Base-by-base conservation (phyloP, 2,329 filamentous ascomycete genomes). In the Penicillium italicum region DNA sequence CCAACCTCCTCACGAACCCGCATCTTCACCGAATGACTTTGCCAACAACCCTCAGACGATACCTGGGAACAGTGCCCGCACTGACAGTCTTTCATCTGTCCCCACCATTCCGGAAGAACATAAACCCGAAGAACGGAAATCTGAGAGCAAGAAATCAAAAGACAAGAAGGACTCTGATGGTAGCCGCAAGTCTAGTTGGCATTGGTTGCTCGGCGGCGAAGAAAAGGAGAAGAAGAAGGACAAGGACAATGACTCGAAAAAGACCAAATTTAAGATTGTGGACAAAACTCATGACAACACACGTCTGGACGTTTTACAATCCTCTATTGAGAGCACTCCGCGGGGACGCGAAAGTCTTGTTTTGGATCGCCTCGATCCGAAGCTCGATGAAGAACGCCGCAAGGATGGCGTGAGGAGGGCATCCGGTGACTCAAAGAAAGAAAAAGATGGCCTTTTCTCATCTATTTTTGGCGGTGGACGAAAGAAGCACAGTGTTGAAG, bases 371-470 rank as follows among this genome's bases (percentile, higher is more conserved):
- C 88, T 94, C 50, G 87, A 90, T 61, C 79, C 76, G 59, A 91
- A 88, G 68, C 76, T 94, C 8, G 85, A 91, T 55, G 76, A 79
- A 53, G 76, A 78, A 62, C 91, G 96, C 66, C 83, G 89, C 42
- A 93, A 88, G 74, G 95, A 94, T 62, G 87, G 84, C 64, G 82
- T 78, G 60, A 85, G 90, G 42, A 94, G 91, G 69, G 82, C 85
- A 5, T 81, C 82, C 0, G 77, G 79, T 31, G 81, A 86, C 20
- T 71, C 76, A 11, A 96, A 93, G 76, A 96, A 92, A 71, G 92
- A 97, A 63, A 96, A 95, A 69, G 91, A 96, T 12, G 87, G 91
- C 8, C 81, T 97, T n/a, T 92, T 99, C 64, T 93, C 91, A 0
- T 94, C 91, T 1, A 86, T 99, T 53, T 97, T 99, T 68, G 90